A percentile compares a stretch with the other conserved stretches of the same genome.
Evolutionary conservation across 306 rosid genomes (phyloP).

Genomic region (Fragaria nilgerrensis): DNA sequence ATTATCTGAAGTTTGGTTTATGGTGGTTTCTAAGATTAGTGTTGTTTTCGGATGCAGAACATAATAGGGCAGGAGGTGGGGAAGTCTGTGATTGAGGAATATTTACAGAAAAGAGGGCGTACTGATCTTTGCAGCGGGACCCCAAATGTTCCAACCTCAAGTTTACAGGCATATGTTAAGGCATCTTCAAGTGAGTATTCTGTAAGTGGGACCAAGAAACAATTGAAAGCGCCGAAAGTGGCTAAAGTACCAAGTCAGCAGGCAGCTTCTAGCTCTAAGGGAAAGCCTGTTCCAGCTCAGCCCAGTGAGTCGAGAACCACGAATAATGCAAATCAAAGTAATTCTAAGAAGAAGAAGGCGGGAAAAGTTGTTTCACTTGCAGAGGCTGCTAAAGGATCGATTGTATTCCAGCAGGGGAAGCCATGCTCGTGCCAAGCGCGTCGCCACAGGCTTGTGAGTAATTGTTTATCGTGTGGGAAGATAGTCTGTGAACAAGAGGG

Average conservation of each 20-base stretch:
- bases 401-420: conserved; percentile 87
- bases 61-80: conserved; percentile 83
- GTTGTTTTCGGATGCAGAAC: conserved; percentile 50
- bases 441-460: conserved; percentile 66
- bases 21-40: conserved; percentile 7
- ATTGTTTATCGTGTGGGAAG: conserved; percentile 91
- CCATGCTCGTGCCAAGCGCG: conserved; percentile 94
- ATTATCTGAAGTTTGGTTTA: background rate
- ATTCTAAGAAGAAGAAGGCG: conserved; percentile 75
- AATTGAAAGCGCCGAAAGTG: conserved; percentile 47
- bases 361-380: conserved; percentile 78
- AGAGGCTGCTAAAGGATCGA: conserved; percentile 87
- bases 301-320: conserved; percentile 38
- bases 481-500: conserved; percentile 99
- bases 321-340: conserved; percentile 59
- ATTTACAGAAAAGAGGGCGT: conserved; percentile 58
- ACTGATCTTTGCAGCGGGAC: conserved; percentile 36
- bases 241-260: conserved; percentile 30
- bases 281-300: conserved; percentile 33
- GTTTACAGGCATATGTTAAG: conserved; percentile 79
- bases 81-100: conserved; percentile 75
- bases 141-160: conserved; percentile 42
- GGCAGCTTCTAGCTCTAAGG: conserved; percentile 30
- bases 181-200: conserved; percentile 61
- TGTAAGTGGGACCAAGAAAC: conserved; percentile 56